Conservation (phyloP, 768 basidiomycete species). For the Auriscalpium microsporum region DNA sequence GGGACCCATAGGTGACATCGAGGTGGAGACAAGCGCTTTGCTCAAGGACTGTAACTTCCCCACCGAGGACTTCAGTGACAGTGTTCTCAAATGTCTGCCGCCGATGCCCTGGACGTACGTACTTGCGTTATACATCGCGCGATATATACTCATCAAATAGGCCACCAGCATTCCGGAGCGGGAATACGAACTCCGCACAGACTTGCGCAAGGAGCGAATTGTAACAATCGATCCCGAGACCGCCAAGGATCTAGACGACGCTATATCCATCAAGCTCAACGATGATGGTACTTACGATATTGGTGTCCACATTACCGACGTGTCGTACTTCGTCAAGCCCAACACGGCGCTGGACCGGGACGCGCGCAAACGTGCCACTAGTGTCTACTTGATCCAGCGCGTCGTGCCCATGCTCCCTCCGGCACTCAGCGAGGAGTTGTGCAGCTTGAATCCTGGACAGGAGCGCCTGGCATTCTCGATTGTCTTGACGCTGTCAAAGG, state of each 20-base stretch:
- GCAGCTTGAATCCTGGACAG: conserved; percentile 80
- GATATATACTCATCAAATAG: conserved; percentile 11
- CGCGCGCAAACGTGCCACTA: conserved; percentile 93
- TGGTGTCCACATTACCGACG: conserved; percentile 94
- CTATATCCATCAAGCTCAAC: conserved; percentile 79
- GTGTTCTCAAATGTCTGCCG: conserved; percentile 90
- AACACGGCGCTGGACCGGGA: conserved; percentile 98
- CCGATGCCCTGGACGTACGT: conserved; percentile 91
- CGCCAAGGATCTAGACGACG: conserved; percentile 93
- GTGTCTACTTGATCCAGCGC: conserved; percentile 94
- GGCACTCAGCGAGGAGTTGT: conserved; percentile 84
- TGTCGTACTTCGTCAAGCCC: conserved; percentile 89
- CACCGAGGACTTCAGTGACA: conserved; percentile 92
- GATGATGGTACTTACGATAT: conserved; percentile 91
- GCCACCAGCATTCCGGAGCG: conserved; percentile 70
- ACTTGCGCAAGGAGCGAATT: conserved; percentile 74
- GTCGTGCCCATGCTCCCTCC: conserved; percentile 97
- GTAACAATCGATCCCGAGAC: conserved; percentile 91
- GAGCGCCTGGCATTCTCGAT: conserved; percentile 91
- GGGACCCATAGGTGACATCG: conserved; percentile 96
- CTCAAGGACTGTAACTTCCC: conserved; percentile 99
- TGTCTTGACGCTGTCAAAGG: conserved; percentile 76
- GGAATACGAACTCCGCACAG: conserved; percentile 81
- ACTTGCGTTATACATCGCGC: neutral
- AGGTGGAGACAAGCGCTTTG: conserved; percentile 95